Evolutionary conservation across 2,329 filamentous ascomycete species (phyloP).

Genomic region (Xylariomycetidae sp.): DNA sequence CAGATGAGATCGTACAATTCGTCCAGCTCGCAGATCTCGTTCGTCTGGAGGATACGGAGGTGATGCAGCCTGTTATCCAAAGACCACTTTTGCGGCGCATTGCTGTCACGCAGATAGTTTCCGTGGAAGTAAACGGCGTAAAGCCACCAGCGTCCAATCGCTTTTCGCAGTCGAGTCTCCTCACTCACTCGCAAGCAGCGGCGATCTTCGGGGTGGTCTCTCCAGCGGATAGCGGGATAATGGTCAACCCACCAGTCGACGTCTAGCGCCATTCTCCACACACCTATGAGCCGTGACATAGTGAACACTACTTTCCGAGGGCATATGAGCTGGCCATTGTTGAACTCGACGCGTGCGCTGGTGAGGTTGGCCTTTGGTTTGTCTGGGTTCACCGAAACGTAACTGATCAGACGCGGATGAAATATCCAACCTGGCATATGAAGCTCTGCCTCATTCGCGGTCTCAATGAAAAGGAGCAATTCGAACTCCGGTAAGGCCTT

Average conservation of each 20-base stretch:
- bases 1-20: slow-evolving; percentile 18
- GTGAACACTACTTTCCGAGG: slow-evolving; percentile 19
- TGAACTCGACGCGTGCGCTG: slow-evolving; percentile 12
- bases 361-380: slow-evolving; percentile 13
- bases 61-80: slow-evolving; percentile 22
- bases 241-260: slow-evolving; percentile 35
- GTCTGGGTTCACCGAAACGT: slow-evolving; percentile 9
- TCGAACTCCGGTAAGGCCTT: slow-evolving; percentile 37
- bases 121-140: slow-evolving; percentile 50
- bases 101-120: slow-evolving; percentile 27
- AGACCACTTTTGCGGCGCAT: slow-evolving; percentile 14
- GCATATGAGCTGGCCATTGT: slow-evolving; percentile 15
- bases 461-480: slow-evolving; percentile 43
- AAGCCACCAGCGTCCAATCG: slow-evolving; percentile 51
- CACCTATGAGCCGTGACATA: slow-evolving; percentile 18
- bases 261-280: slow-evolving; percentile 28
- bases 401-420: slow-evolving; percentile 19
- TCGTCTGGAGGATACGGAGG: slow-evolving; percentile 20
- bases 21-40: slow-evolving; percentile 24
- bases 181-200: slow-evolving; percentile 40
- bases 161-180: slow-evolving; percentile 42
- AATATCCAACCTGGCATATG: slow-evolving; percentile 18
- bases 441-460: slow-evolving; percentile 31
- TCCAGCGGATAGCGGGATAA: slow-evolving; percentile 40
- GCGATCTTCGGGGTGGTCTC: slow-evolving; percentile 39